Evolutionary conservation across 2,329 filamentous ascomycete species (phyloP).

Genomic region (Ophiocordyceps sinensis): DNA sequence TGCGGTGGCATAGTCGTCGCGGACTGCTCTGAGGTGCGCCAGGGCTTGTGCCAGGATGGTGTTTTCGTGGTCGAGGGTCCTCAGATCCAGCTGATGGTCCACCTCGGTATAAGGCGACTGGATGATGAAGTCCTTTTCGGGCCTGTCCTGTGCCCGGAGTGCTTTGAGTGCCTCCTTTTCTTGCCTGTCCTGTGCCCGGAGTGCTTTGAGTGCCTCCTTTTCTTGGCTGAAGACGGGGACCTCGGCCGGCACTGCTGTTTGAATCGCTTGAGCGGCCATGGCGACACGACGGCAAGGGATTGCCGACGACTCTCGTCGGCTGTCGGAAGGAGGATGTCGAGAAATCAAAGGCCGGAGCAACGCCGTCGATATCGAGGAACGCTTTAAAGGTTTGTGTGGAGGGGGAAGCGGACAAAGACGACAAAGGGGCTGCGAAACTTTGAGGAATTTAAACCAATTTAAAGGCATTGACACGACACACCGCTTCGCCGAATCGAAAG

Average conservation of each 20-base stretch:
- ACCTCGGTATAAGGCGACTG: constrained; percentile 63
- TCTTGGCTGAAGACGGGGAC: constrained; percentile 11
- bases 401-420: neutral
- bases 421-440: neutral
- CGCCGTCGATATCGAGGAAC: neutral
- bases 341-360: neutral
- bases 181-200: constrained; percentile 12
- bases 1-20: constrained; percentile 61
- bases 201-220: constrained; percentile 10
- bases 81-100: constrained; percentile 59
- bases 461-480: no score
- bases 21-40: constrained; percentile 44
- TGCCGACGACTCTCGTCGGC: neutral
- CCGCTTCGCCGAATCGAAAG: neutral
- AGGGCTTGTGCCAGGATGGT: constrained; percentile 60
- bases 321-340: neutral
- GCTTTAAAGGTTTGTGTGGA: neutral
- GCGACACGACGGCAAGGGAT: neutral
- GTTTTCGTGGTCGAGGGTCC: constrained; percentile 48
- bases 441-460: neutral
- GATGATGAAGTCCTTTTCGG: constrained; percentile 29
- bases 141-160: constrained; percentile 9
- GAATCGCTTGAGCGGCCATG: constrained; percentile 14
- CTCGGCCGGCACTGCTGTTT: constrained; percentile 9
- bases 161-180: constrained; percentile 11